Evolutionary conservation across 805 yeast species (phyloP), one percentile per base, ranked within the genome.

Genomic region (Kuraishia cidri): DNA sequence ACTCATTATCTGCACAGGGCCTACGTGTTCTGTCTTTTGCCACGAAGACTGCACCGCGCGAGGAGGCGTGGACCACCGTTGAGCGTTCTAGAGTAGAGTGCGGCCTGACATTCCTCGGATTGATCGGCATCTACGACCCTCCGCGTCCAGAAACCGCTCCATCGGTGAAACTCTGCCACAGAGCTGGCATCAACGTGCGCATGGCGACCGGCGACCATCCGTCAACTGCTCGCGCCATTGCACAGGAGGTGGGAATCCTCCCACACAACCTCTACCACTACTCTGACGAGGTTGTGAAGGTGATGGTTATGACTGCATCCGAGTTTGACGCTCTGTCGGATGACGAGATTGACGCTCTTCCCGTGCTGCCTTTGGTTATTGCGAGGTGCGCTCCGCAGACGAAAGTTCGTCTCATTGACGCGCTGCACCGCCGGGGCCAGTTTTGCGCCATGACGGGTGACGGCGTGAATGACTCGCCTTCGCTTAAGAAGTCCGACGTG

Each of bases 351-450:
- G 90, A 81, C 45, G 46, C 45, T 1, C 66, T 61, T 47, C 85
- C 86, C 1, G 76, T 75, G 6, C 59, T 81, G 32, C 90, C 90
- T 2, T 60, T 80, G 33, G 92, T 81, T 19, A 75, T 82, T 56
- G 92, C 92, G 4, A 64, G 92, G 40, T 82, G 90, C 58, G 82
- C 90, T 4, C 92, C 90, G 3, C 79, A 76, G 50, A 81, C 88
- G 15, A 81, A 82, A 52, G 90, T 81, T 12, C 65, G 86, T 41
- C 75, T 82, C 79, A 79, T 82, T 45, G 87, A 81, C 34, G 88
- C 90, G 1, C 69, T 62, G 44, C 87, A 69, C 61, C 76, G 69
- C 47, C 72, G 72, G 53, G 57, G 66, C 40, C 62, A 75, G 49
- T 67, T 75, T 55, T 67, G 79, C 56, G 90, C 90, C 13, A 82